Conservation (phyloP, 768 basidiomycete genomes). For the Podaxis pistillaris region DNA sequence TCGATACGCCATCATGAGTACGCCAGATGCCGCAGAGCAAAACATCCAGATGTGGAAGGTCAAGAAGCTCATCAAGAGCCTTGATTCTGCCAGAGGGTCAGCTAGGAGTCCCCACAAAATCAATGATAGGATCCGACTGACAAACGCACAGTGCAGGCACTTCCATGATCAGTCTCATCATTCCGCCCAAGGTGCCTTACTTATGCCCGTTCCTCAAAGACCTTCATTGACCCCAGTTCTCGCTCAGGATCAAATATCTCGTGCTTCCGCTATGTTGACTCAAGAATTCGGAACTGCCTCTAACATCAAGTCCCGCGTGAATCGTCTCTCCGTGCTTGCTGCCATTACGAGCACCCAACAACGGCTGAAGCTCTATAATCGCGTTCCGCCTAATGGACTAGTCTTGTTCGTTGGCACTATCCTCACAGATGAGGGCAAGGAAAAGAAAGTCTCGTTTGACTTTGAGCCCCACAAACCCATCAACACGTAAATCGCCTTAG, state of each 20-base stretch:
- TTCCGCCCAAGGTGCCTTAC: slow-evolving; percentile 79
- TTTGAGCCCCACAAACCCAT: slow-evolving; percentile 99
- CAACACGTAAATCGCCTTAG: slow-evolving; percentile 73
- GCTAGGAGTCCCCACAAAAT: slow-evolving; percentile 18
- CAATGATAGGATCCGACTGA: slow-evolving; percentile 23
- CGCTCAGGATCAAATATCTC: slow-evolving; percentile 86
- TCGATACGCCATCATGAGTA: slow-evolving; percentile 64
- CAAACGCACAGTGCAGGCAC: slow-evolving; percentile 73
- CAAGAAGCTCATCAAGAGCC: slow-evolving; percentile 98
- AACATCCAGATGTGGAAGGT: slow-evolving; percentile 99
- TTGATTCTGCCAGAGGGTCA: slow-evolving; percentile 90
- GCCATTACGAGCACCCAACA: slow-evolving; percentile 99
- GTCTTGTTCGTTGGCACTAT: slow-evolving; percentile 98
- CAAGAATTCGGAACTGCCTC: slow-evolving; percentile 99
- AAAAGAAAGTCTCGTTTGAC: slow-evolving; percentile 98
- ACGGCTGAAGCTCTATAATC: slow-evolving; percentile 92
- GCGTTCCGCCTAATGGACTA: slow-evolving; percentile 94
- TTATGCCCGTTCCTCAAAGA: neutral
- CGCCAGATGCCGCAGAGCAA: slow-evolving; percentile 79
- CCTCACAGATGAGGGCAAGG: slow-evolving; percentile 97
- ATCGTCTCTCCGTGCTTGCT: slow-evolving; percentile 94
- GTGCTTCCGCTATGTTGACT: slow-evolving; percentile 92
- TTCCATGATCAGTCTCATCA: slow-evolving; percentile 98
- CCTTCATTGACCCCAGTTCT: slow-evolving; percentile 12
- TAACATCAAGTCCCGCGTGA: slow-evolving; percentile 99